phyloP scores from a whole-genome alignment of 306 rosid genomes.

The Vigna unguiculata region DNA sequence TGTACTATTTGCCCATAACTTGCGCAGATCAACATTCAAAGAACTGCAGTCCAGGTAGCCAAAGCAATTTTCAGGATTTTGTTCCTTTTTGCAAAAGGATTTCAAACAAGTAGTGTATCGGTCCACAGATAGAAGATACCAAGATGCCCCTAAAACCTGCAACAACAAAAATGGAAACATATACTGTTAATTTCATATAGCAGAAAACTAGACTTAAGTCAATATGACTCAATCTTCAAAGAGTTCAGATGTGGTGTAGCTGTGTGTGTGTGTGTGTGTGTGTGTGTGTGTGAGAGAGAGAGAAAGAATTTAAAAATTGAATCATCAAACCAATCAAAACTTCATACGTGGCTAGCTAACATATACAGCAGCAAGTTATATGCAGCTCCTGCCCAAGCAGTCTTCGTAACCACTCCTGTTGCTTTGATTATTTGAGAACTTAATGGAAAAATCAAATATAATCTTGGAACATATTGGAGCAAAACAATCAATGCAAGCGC shows the following conservation, averaged over 20 bases:
- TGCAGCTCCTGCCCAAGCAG: conserved; percentile 99
- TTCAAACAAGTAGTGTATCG: conserved; percentile 93
- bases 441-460: conserved; percentile 91
- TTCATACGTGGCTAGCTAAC: conserved; percentile 97
- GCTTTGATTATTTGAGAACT: conserved; percentile 93
- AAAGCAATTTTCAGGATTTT: conserved; percentile 52
- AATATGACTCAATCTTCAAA: conserved; percentile 16
- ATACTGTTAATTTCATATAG: conserved; percentile 3
- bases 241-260: conserved; percentile 4
- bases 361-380: conserved; percentile 89
- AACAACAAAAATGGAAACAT: conserved; percentile 39
- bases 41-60: conserved; percentile 75
- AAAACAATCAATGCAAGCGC: conserved; percentile 97
- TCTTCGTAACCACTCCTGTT: conserved; percentile 97
- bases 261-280: too few species aligned
- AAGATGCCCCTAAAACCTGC: conserved; percentile 96
- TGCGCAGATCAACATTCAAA: conserved; percentile 31
- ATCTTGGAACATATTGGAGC: conserved; percentile 92
- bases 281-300: background rate
- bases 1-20: conserved; percentile 68
- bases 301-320: background rate
- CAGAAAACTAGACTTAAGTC: conserved; percentile 19
- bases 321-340: conserved; percentile 30
- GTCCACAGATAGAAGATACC: conserved; percentile 94
- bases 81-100: conserved; percentile 67